Evolutionary conservation across 2,329 filamentous ascomycete species (phyloP), one percentile per base, ranked within the genome.

Genomic region (Colletotrichum horii): DNA sequence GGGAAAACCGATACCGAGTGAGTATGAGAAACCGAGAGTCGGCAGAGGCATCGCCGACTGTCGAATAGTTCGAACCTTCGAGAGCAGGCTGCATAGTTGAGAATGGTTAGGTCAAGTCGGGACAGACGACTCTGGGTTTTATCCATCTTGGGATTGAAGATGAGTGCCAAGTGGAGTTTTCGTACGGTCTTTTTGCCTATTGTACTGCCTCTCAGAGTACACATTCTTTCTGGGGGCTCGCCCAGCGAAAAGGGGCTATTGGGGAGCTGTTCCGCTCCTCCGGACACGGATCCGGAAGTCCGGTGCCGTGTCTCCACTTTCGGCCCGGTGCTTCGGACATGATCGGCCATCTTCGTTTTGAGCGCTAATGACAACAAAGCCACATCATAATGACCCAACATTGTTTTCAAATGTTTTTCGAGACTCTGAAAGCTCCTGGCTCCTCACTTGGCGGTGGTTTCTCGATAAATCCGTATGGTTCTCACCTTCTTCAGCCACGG

Each of bases 231-330:
- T 5, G 30, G 11, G 9, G 30, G 30, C 11, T 32, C 30, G 3
- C 30, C 11, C 30, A 12, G 30, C 9, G 30, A 32, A 32, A 32
- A 52, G 3, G 43, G 43, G n/a, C n/a, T 22, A 0, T 0, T 6
- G 7, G 0, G 2, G 43, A 3, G 43, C 43, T 22, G 6, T n/a
- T 0, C 43, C 0, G 6, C 43, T 52, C 4, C 1, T 0, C 43
- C 43, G 11, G 6, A 14, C 43, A 8, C 1, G 6, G 6, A 14
- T 22, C 11, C 43, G 43, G 43, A 22, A 1, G 43, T 52, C 43
- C 43, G 43, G 43, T 1, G 6, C n/a, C 2, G 12, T 22, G 43
- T 3, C 43, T 52, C 43, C 43, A 52, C 43, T 8, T 52, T 52
- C 43, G n/a, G 43, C 1, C 43, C 43, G 43, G 43, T 11, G 6